Conservation (phyloP, 2,329 filamentous ascomycete genomes). For the Phaeosphaeria sp. region DNA sequence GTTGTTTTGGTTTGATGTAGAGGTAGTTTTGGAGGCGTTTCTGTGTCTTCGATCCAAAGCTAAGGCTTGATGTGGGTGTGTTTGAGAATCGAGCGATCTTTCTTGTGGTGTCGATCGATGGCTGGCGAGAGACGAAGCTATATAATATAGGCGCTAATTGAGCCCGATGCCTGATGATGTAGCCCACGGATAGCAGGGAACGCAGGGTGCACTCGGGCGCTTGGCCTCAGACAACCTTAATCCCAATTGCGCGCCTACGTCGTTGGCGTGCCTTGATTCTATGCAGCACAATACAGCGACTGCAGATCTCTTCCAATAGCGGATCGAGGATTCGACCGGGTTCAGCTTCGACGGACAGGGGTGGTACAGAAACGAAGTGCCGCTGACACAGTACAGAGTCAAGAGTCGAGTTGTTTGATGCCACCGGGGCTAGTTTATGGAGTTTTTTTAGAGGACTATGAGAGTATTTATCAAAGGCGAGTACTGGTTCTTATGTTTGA, state of each 20-base stretch:
- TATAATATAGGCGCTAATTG: conserved; percentile 33
- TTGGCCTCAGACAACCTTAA: conserved; percentile 1
- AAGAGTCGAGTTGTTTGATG: neutral
- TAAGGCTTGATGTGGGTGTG: neutral
- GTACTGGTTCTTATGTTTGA: neutral
- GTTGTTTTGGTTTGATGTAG: conserved; percentile 3
- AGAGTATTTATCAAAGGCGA: neutral
- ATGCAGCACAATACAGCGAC: conserved; percentile 12
- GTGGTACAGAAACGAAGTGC: neutral
- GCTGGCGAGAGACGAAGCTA: conserved; percentile 1
- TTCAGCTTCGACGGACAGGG: conserved; percentile 1
- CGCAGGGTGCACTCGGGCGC: conserved; percentile 27
- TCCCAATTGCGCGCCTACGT: conserved; percentile 19
- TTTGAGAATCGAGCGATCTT: neutral
- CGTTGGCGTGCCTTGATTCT: conserved; percentile 31
- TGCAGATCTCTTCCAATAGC: conserved; percentile 23
- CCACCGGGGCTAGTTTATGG: neutral
- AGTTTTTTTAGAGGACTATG: neutral
- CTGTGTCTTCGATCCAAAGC: neutral
- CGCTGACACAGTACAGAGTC: conserved; percentile 1
- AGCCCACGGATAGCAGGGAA: conserved; percentile 24
- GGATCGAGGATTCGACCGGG: conserved; percentile 6
- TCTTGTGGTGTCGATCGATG: conserved; percentile 1
- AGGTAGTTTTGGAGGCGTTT: conserved; percentile 1
- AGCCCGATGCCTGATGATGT: conserved; percentile 41